Percentiles rank a stretch among this genome's conserved stretches.
Evolutionary conservation across 1,284 basidiomycete genomes (phyloP).

Genomic region (Testicularia cyperi): DNA sequence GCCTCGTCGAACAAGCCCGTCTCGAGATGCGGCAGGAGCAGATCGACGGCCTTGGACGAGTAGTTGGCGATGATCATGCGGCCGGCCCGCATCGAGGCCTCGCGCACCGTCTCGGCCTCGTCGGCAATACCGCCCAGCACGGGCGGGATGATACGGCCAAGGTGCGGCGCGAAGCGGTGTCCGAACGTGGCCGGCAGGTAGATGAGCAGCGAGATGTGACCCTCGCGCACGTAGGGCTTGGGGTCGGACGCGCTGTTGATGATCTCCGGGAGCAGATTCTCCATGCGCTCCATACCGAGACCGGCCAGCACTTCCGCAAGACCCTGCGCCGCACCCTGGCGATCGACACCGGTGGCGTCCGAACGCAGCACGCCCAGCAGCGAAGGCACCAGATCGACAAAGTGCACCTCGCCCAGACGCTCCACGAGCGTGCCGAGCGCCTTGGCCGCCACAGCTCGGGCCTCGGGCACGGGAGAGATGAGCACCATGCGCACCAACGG

Average conservation of each 20-base stretch:
- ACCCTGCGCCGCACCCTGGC: constrained; percentile 97
- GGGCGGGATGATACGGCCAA: constrained; percentile 89
- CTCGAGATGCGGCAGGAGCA: constrained; percentile 91
- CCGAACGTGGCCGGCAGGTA: constrained; percentile 96
- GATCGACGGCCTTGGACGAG: constrained; percentile 84
- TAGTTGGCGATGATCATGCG: constrained; percentile 98
- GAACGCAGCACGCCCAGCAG: constrained; percentile 86
- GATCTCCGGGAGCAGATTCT: constrained; percentile 90
- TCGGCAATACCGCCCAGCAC: constrained; percentile 92
- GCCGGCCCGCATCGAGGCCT: constrained; percentile 97
- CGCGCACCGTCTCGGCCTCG: constrained; percentile 82
- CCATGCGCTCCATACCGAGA: constrained; percentile 93
- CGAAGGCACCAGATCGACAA: constrained; percentile 91
- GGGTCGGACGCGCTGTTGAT: constrained; percentile 87
- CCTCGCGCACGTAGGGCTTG: constrained; percentile 88
- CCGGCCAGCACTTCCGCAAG: constrained; percentile 93
- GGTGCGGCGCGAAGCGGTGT: constrained; percentile 85
- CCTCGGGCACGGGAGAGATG: constrained; percentile 87
- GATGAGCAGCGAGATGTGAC: constrained; percentile 96
- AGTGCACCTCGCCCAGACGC: constrained; percentile 88
- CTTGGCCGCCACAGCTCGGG: constrained; percentile 93
- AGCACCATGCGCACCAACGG: constrained; percentile 90
- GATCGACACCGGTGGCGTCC: constrained; percentile 90
- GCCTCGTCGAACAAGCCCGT: constrained; percentile 89
- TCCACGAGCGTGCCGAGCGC: constrained; percentile 96